These are phyloP conservation scores for Fusarium tuaranense DNA, from an alignment of 2,329 filamentous ascomycete genomes.

Conservation along the genomic window DNA sequence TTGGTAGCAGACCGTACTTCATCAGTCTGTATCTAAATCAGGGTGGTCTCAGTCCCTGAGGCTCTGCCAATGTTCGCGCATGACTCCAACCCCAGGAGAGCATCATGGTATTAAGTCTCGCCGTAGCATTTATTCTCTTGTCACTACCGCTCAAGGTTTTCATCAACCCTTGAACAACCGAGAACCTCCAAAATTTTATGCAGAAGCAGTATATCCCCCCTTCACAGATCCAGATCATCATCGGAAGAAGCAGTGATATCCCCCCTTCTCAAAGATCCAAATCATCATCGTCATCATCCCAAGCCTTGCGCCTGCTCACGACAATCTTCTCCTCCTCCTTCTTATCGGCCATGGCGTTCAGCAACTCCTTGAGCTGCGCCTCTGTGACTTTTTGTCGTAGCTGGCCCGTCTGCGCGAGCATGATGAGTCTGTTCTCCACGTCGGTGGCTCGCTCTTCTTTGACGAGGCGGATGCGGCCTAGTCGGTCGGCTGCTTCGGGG, in stretches of 20 bases:
- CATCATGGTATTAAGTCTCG: background rate
- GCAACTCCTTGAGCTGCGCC: constrained; percentile 90
- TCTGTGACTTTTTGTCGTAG: constrained; percentile 90
- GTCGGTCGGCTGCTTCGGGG: constrained; percentile 91
- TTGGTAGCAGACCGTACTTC: background rate
- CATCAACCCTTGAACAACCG: background rate
- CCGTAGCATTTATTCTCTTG: background rate
- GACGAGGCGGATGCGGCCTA: constrained; percentile 94
- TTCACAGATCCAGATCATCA: constrained; percentile 52
- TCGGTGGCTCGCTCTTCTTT: constrained; percentile 92
- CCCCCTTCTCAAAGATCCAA: constrained; percentile 64
- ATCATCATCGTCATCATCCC: constrained; percentile 88
- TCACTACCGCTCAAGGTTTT: background rate
- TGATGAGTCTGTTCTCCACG: constrained; percentile 92
- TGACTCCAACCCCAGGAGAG: background rate
- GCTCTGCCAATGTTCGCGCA: background rate
- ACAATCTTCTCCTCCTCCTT: constrained; percentile 87
- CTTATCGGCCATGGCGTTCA: constrained; percentile 86
- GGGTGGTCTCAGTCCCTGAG: background rate
- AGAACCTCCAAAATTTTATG: background rate
- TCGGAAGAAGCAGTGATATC: background rate
- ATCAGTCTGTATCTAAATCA: background rate
- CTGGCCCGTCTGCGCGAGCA: constrained; percentile 89
- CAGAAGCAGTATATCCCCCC: background rate
- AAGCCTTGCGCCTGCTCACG: constrained; percentile 83